Percentiles rank a stretch among this genome's conserved stretches.
Evolutionary conservation across 805 yeast genomes (phyloP).

Genomic region (Suhomyces prunicola): DNA sequence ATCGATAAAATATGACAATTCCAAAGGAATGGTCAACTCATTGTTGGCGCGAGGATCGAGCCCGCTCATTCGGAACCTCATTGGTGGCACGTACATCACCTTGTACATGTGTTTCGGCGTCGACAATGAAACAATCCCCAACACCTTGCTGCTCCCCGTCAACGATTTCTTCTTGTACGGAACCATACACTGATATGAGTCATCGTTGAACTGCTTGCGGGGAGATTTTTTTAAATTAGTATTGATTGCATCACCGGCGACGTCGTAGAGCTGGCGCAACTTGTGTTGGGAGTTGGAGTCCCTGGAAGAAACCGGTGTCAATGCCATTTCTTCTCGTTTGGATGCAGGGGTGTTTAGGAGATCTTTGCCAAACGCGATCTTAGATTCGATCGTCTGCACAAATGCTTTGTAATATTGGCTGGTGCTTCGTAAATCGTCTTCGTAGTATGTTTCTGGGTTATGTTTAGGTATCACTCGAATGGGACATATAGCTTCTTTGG

Average conservation of each 20-base stretch:
- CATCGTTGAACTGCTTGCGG: slow-evolving; percentile 16
- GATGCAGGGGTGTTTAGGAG: slow-evolving; percentile 10
- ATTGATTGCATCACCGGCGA: slow-evolving; percentile 19
- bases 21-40: slow-evolving; percentile 30
- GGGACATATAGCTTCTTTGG: slow-evolving; percentile 29
- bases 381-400: slow-evolving; percentile 25
- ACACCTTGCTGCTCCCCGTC: slow-evolving; percentile 27
- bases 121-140: slow-evolving; percentile 33
- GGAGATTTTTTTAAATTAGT: slow-evolving; percentile 10
- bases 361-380: slow-evolving; percentile 23
- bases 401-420: slow-evolving; percentile 33
- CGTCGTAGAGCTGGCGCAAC: slow-evolving; percentile 31
- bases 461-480: slow-evolving; percentile 35
- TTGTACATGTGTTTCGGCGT: slow-evolving; percentile 32
- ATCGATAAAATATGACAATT: slow-evolving; percentile 23
- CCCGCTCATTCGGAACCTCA: slow-evolving; percentile 18
- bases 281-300: slow-evolving; percentile 17
- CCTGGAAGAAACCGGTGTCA: slow-evolving; percentile 17
- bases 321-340: slow-evolving; percentile 10
- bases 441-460: slow-evolving; percentile 18
- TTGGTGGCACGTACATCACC: slow-evolving; percentile 33
- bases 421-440: slow-evolving; percentile 16
- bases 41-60: slow-evolving; percentile 7
- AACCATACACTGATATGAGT: slow-evolving; percentile 29
- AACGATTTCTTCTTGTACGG: slow-evolving; percentile 33